Evolutionary conservation across 192 early-diverging fungal species (phyloP).

Genomic region (Backusella tarrabulga): DNA sequence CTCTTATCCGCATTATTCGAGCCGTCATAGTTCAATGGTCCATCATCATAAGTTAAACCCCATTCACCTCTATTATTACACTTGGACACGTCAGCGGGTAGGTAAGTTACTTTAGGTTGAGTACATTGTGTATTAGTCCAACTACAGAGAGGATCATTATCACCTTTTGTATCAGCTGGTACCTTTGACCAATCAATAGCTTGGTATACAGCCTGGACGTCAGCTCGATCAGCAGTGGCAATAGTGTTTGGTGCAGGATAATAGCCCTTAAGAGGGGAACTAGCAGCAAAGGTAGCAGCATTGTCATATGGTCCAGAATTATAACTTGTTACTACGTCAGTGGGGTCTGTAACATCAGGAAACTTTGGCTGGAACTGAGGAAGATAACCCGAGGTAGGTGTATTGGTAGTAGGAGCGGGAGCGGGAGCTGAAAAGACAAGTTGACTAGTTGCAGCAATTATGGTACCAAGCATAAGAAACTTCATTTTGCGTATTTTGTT

Average conservation of each 20-base stretch:
- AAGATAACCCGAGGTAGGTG: background rate
- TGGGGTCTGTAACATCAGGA: conserved; percentile 9
- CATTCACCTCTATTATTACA: conserved; percentile 35
- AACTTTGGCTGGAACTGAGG: conserved; percentile 22
- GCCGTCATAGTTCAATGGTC: conserved; percentile 21
- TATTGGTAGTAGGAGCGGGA: background rate
- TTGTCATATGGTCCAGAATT: conserved; percentile 19
- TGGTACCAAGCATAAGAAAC: background rate
- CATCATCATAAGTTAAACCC: conserved; percentile 49
- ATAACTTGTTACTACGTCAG: conserved; percentile 5
- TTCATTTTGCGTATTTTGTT: background rate
- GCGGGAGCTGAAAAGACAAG: conserved; percentile 4
- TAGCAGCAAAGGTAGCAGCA: background rate
- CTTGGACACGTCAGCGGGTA: conserved; percentile 13
- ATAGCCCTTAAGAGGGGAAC: background rate
- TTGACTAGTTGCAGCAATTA: background rate
- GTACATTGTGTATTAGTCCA: conserved; percentile 18
- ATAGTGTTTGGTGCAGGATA: conserved; percentile 24
- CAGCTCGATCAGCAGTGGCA: conserved; percentile 30
- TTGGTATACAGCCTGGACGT: conserved; percentile 19
- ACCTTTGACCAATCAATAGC: conserved; percentile 29
- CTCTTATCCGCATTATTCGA: background rate
- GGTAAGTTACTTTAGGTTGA: conserved; percentile 3
- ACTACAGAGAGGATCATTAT: conserved; percentile 19
- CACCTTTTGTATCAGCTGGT: background rate